Evolutionary conservation across 2,329 filamentous ascomycete genomes (phyloP), one percentile per base, ranked within the genome.

Genomic region (Scopulariopsis brevicaulis): DNA sequence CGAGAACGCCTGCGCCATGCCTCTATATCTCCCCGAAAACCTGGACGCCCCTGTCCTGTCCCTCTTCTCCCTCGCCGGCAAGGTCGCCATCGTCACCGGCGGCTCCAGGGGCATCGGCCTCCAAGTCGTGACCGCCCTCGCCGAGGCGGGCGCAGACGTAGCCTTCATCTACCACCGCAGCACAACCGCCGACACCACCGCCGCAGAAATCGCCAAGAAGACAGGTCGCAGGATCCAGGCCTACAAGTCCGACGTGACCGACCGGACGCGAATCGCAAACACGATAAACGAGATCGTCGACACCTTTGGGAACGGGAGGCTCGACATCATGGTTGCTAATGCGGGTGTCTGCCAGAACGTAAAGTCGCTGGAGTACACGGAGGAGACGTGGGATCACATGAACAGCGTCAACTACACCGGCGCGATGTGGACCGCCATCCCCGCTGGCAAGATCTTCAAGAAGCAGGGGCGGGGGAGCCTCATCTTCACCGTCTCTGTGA

Each of bases 401-500:
- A 80, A 83, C 60, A 85, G 93, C 43, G 77, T 90, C 63, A 88
- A 94, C 69, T 71, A 92, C 14, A 86, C 90, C 68, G 86, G 87
- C 55, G 86, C 86, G 46, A 90, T 87, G 72, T 93, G 88, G 77
- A 89, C 84, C 66, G 88, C 87, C 40, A 81, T 80, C 64, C 83
- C 82, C 0, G 87, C 87, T 0, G 88, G 84, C 8, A 73, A 77
- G 55, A 82, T 89, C 69, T 93, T 86, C 76, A 74, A 84, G 53
- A 76, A 84, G 34, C 87, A 91, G 69, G 37, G 37, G 12, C 37
- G 15, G 5, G 37, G 37, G 37, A 87, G 83, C 68, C 90, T 93
- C 70, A 83, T 93, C 63, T 85, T 85, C 24, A 93, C 89, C 5
- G 85, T 89, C 1, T 87, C 83, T 59, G 92, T 93, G 81, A 87